A percentile compares a stretch with the other conserved stretches of the same genome.
Conservation (phyloP, 2,329 filamentous ascomycete genomes). For the Calycina herbarum region DNA sequence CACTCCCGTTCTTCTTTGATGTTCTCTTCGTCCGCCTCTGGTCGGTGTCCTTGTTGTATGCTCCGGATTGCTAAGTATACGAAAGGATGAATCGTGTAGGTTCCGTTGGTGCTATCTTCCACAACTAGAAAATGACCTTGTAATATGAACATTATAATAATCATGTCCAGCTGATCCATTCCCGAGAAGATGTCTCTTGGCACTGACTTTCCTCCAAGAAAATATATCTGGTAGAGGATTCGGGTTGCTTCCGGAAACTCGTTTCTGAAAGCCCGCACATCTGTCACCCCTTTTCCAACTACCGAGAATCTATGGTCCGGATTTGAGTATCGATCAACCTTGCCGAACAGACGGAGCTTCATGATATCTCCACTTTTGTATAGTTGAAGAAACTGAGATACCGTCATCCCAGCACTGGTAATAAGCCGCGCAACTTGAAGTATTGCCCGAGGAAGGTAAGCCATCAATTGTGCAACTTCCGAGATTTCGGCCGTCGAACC, state of each 20-base stretch:
- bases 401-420: conserved; percentile 30
- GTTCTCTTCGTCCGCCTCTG: conserved; percentile 18
- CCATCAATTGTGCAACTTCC: conserved; percentile 23
- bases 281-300: conserved; percentile 27
- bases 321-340: conserved; percentile 23
- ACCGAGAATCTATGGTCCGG: conserved; percentile 24
- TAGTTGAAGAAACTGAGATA: conserved; percentile 29
- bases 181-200: conserved; percentile 27
- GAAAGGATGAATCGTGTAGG: conserved; percentile 28
- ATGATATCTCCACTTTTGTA: conserved; percentile 27
- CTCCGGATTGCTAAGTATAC: conserved; percentile 27
- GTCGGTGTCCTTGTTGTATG: conserved; percentile 17
- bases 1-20: conserved; percentile 27
- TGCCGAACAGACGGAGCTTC: conserved; percentile 29
- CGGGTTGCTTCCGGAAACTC: conserved; percentile 17
- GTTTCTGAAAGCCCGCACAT: conserved; percentile 25
- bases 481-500: conserved; percentile 23
- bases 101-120: conserved; percentile 21
- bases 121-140: conserved; percentile 27
- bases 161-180: conserved; percentile 29
- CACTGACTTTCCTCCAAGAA: conserved; percentile 26
- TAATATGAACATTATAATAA: conserved; percentile 28
- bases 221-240: conserved; percentile 30
- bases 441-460: conserved; percentile 27
- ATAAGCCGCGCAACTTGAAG: conserved; percentile 28